phyloP scores from a whole-genome alignment of 768 basidiomycete species.

The Russula sp. region DNA sequence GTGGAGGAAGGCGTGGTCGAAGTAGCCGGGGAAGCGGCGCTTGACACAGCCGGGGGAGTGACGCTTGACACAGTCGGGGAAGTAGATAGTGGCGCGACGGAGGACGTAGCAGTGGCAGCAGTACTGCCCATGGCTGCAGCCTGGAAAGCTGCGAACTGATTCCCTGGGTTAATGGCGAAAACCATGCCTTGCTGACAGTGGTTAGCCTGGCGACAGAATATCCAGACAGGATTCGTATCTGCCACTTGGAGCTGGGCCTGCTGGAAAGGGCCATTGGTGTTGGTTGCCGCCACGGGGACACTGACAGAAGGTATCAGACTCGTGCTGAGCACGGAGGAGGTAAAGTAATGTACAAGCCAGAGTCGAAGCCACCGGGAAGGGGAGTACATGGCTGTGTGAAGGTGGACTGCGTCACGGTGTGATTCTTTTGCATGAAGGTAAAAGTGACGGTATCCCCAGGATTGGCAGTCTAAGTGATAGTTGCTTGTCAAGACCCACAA shows the following conservation, averaged over 20 bases:
- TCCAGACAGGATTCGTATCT: conserved; percentile 47
- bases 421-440: too few relatives aligned
- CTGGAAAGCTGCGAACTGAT: conserved; percentile 49
- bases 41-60: conserved; percentile 27
- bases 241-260: conserved; percentile 39
- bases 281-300: conserved; percentile 40
- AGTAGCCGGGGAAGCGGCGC: background rate
- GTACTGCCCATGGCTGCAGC: conserved; percentile 40
- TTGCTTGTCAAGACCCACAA: too few relatives aligned
- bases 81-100: conserved; percentile 22
- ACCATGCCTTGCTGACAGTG: conserved; percentile 63
- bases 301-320: conserved; percentile 33
- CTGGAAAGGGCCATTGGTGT: conserved; percentile 40
- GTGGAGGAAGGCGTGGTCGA: conserved; percentile 7
- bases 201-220: conserved; percentile 49
- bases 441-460: too few relatives aligned
- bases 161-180: conserved; percentile 56
- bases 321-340: background rate
- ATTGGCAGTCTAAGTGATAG: too few relatives aligned
- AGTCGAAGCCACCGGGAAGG: too few relatives aligned
- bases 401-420: too few relatives aligned
- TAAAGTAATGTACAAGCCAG: conserved; percentile 28
- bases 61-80: conserved; percentile 31
- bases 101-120: conserved; percentile 17
- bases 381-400: too few relatives aligned